A percentile compares a stretch with the other conserved stretches of the same genome.
Conservation (phyloP, 345 rosid species). For the Dimocarpus longan region DNA sequence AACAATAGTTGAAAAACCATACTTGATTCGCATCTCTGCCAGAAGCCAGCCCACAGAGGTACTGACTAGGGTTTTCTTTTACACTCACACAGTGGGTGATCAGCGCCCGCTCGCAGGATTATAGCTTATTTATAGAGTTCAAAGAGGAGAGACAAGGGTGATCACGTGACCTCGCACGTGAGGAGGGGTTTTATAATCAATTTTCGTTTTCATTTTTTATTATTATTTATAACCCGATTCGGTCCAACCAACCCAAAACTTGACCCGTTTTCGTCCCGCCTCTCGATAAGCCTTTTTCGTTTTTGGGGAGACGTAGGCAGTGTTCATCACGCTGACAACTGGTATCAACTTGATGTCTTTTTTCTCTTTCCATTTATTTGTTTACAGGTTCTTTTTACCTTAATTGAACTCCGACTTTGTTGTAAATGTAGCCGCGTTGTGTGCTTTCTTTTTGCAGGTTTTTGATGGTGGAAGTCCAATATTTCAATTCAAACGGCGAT, state of each 20-base stretch:
- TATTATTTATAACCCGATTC: neutral
- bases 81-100: neutral
- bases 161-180: constrained; percentile 13
- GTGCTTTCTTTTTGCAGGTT: constrained; percentile 4
- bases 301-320: neutral
- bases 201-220: neutral
- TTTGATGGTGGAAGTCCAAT: constrained; percentile 16
- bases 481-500: constrained; percentile 25
- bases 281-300: constrained; percentile 1
- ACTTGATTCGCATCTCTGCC: too few species aligned
- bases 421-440: neutral
- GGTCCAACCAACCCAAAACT: neutral
- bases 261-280: constrained; percentile 1
- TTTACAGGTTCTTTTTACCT: neutral
- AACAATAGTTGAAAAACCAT: too few species aligned
- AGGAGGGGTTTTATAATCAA: neutral
- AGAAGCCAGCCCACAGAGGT: neutral
- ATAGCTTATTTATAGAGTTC: neutral
- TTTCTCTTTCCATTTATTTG: too few species aligned
- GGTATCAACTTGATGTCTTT: neutral
- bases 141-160: neutral
- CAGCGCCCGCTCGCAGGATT: neutral
- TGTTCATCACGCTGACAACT: too few species aligned
- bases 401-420: neutral
- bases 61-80: neutral